Conservation (phyloP, 2,329 filamentous ascomycete species). For the Allantophomopsis lycopodina region DNA sequence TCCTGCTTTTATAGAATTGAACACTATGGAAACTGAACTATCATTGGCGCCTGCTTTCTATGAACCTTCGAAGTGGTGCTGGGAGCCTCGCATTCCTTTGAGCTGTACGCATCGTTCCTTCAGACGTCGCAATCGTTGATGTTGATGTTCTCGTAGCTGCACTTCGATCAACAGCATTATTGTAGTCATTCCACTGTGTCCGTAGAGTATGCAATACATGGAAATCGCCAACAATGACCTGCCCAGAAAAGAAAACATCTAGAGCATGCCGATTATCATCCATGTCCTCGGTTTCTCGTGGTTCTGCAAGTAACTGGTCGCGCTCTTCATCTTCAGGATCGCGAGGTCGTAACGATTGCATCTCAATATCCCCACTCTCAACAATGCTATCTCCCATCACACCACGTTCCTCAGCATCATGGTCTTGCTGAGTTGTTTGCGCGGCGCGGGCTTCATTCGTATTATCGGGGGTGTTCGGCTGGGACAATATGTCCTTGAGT, state of each 20-base stretch:
- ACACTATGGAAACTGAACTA: constrained; percentile 1
- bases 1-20: constrained; percentile 1
- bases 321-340: constrained; percentile 3
- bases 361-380: constrained; percentile 14
- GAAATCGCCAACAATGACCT: constrained; percentile 16
- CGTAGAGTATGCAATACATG: constrained; percentile 17
- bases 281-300: constrained; percentile 3
- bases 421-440: constrained; percentile 11
- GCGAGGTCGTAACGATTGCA: constrained; percentile 9
- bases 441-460: constrained; percentile 5
- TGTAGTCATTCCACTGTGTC: constrained; percentile 15
- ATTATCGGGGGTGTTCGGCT: background rate
- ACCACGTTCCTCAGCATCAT: constrained; percentile 18
- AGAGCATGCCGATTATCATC: constrained; percentile 7
- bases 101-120: no score
- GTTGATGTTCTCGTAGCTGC: no score
- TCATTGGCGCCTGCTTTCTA: no score
- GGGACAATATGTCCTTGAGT: constrained; percentile 22
- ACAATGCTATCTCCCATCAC: constrained; percentile 10
- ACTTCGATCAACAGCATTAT: no score
- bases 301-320: constrained; percentile 9
- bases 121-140: no score
- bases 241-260: constrained; percentile 18
- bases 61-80: no score
- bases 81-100: no score